Evolutionary conservation across 805 yeast species (phyloP).

Genomic region (Kodamaea fukazawae): DNA sequence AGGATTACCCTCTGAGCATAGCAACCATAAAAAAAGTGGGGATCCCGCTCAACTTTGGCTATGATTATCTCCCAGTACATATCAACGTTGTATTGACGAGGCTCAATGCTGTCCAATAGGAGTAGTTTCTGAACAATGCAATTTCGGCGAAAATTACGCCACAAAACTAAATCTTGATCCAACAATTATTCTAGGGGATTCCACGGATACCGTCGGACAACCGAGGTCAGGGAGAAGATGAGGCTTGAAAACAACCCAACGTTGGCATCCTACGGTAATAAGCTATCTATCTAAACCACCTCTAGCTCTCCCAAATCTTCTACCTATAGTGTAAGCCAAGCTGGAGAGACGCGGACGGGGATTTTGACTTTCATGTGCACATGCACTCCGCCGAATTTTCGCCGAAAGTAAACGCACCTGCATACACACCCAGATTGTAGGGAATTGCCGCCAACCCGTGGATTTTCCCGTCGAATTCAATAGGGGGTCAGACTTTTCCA

Average conservation of each 20-base stretch:
- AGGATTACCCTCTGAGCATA: no score
- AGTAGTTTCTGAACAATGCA: no score
- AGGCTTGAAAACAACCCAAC: no score
- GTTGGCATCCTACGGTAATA: no score
- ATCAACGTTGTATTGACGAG: no score
- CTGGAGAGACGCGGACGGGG: neutral
- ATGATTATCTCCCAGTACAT: no score
- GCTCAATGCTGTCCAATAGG: no score
- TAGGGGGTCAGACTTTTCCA: neutral
- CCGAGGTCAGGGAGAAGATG: neutral
- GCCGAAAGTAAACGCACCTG: neutral
- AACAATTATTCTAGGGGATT: no score
- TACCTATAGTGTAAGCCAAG: neutral
- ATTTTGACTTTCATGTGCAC: neutral
- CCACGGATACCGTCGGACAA: neutral
- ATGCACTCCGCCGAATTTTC: constrained; percentile 1
- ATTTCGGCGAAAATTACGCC: constrained; percentile 10
- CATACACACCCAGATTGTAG: neutral
- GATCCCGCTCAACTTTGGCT: no score
- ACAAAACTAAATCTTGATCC: constrained; percentile 3
- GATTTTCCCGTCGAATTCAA: neutral
- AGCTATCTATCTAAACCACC: no score
- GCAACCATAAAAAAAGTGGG: no score
- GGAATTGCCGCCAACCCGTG: neutral
- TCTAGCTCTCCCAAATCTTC: no score